phyloP scores from a whole-genome alignment of 371 early-diverging fungal species.

The Syncephalastrum racemosum region DNA sequence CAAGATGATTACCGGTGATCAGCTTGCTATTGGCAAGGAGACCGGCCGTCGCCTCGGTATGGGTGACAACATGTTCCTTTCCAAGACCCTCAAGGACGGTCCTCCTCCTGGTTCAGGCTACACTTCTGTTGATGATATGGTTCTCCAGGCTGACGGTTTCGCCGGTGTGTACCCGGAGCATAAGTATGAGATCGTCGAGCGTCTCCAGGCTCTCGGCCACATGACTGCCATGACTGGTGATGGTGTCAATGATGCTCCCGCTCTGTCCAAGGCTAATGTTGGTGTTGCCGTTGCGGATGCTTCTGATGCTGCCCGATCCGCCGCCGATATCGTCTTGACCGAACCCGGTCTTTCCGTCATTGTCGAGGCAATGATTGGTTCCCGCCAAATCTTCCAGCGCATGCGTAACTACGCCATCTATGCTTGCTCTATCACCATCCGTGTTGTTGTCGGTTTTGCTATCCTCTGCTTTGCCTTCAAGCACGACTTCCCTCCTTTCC shows the following conservation, averaged over 20 bases:
- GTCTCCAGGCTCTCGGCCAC: slow-evolving; percentile 78
- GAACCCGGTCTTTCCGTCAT: slow-evolving; percentile 76
- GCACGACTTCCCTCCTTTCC: slow-evolving; percentile 64
- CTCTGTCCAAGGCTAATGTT: slow-evolving; percentile 83
- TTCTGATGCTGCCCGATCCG: slow-evolving; percentile 75
- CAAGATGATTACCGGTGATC: slow-evolving; percentile 96
- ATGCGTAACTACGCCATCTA: slow-evolving; percentile 64
- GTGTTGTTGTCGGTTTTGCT: slow-evolving; percentile 61
- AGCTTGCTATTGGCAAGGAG: slow-evolving; percentile 87
- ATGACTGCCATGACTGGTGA: slow-evolving; percentile 94
- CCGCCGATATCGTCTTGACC: slow-evolving; percentile 77
- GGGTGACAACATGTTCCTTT: slow-evolving; percentile 73
- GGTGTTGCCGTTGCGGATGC: slow-evolving; percentile 83
- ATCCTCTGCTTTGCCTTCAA: slow-evolving; percentile 56
- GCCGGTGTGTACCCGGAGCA: slow-evolving; percentile 93
- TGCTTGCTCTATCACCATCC: slow-evolving; percentile 62
- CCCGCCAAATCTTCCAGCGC: slow-evolving; percentile 72
- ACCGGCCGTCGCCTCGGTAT: slow-evolving; percentile 75
- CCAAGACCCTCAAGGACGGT: slow-evolving; percentile 73
- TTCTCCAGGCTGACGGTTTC: slow-evolving; percentile 82
- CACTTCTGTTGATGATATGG: slow-evolving; percentile 74
- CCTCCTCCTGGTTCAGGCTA: slow-evolving; percentile 72
- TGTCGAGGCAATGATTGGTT: slow-evolving; percentile 63
- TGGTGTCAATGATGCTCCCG: slow-evolving; percentile 96
- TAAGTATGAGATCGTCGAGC: slow-evolving; percentile 91